These are phyloP conservation scores for Salvia miltiorrhiza DNA, from an alignment of 257 asterid genomes.

Conservation along the genomic window DNA sequence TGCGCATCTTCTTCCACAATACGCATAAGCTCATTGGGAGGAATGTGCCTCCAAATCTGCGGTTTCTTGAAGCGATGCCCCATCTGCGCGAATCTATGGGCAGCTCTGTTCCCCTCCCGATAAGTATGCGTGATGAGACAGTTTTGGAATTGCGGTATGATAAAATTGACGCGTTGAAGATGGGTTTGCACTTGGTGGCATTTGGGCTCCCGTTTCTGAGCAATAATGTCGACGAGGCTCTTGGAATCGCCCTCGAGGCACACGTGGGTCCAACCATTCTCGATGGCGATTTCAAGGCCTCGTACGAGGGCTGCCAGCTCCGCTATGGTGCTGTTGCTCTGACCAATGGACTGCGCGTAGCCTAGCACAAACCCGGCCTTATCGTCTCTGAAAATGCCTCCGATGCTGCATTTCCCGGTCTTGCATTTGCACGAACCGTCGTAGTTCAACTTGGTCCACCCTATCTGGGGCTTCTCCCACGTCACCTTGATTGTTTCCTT, in stretches of 20 bases:
- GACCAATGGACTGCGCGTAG: conserved; percentile 61
- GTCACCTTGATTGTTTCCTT: conserved; percentile 34
- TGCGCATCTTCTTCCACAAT: conserved; percentile 60
- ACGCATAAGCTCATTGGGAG: conserved; percentile 44
- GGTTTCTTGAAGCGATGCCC: conserved; percentile 59
- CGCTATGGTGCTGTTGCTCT: conserved; percentile 56
- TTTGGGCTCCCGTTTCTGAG: conserved; percentile 26
- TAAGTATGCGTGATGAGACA: conserved; percentile 54
- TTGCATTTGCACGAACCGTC: conserved; percentile 77
- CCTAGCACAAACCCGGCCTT: conserved; percentile 65
- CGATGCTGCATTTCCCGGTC: conserved; percentile 64
- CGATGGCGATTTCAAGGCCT: conserved; percentile 66
- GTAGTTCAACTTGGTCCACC: conserved; percentile 30
- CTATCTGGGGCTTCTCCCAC: conserved; percentile 52
- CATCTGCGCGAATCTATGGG: conserved; percentile 67
- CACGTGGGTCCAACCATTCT: conserved; percentile 59
- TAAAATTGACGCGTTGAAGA: conserved; percentile 34
- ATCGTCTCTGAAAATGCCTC: conserved; percentile 64
- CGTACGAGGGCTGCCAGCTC: conserved; percentile 58
- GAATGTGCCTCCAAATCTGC: conserved; percentile 50
- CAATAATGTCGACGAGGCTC: conserved; percentile 48
- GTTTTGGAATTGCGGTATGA: conserved; percentile 43
- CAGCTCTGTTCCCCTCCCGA: conserved; percentile 73
- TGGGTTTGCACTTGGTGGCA: conserved; percentile 47
- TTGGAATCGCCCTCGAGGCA: conserved; percentile 85